These are phyloP conservation scores for Colletotrichum acutatum DNA, from an alignment of 2,329 filamentous ascomycete species.

Conservation along the genomic window DNA sequence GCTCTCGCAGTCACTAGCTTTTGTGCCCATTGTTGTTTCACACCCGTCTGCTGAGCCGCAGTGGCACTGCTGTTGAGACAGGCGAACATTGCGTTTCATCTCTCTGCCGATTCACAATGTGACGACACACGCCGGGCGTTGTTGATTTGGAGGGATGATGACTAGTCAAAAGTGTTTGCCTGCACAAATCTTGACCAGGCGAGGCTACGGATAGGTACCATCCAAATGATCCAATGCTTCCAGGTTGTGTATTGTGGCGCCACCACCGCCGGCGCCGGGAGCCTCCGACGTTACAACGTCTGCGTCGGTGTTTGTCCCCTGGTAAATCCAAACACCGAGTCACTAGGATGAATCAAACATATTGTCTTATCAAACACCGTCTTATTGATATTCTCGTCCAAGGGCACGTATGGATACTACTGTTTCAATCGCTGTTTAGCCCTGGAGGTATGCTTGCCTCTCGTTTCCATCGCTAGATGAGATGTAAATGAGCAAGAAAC, in stretches of 20 bases:
- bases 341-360: background rate
- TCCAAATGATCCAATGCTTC: background rate
- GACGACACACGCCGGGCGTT: background rate
- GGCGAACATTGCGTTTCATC: background rate
- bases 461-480: background rate
- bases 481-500: background rate
- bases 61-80: background rate
- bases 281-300: background rate
- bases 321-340: constrained; percentile 1
- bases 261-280: background rate
- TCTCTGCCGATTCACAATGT: background rate
- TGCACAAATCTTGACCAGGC: background rate
- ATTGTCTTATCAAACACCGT: background rate
- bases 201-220: background rate
- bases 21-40: background rate
- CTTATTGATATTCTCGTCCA: background rate
- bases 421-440: background rate
- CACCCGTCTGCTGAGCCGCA: constrained; percentile 11
- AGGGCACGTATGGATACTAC: too few relatives aligned
- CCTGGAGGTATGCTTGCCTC: background rate
- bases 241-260: background rate
- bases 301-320: background rate
- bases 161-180: background rate
- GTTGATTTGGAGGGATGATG: background rate
- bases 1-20: background rate